Conservation (phyloP, 2,329 filamentous ascomycete genomes). For the Xylariales sp. region DNA sequence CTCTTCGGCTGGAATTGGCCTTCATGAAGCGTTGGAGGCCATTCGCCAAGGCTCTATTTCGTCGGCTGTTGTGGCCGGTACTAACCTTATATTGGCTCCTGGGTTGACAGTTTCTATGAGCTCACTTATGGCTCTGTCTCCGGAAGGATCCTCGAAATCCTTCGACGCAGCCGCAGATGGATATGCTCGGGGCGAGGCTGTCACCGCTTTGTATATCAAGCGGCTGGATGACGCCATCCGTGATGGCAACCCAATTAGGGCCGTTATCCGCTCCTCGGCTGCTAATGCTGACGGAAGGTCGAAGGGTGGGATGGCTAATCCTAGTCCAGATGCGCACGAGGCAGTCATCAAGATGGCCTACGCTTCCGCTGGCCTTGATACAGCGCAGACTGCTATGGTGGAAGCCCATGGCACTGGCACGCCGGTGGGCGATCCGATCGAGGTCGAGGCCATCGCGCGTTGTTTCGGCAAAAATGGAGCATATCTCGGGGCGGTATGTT, state of each 20-base stretch:
- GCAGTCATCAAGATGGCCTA: slow-evolving; percentile 2
- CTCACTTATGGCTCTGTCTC: slow-evolving; percentile 11
- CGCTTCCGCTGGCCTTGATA: background rate
- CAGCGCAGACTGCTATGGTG: slow-evolving; percentile 1
- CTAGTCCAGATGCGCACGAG: slow-evolving; percentile 1
- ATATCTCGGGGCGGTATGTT: slow-evolving; percentile 12
- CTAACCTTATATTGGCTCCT: slow-evolving; percentile 22
- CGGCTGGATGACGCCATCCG: slow-evolving; percentile 31
- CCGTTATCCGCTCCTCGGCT: slow-evolving; percentile 19
- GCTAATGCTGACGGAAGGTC: slow-evolving; percentile 2
- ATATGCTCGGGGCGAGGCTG: slow-evolving; percentile 39
- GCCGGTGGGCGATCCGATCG: slow-evolving; percentile 4
- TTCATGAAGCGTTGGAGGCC: slow-evolving; percentile 28
- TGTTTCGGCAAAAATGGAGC: slow-evolving; percentile 17
- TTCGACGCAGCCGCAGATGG: slow-evolving; percentile 36
- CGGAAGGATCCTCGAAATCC: slow-evolving; percentile 15
- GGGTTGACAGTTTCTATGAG: slow-evolving; percentile 12
- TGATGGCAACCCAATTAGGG: slow-evolving; percentile 32
- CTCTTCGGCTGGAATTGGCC: slow-evolving; percentile 23
- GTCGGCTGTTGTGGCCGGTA: slow-evolving; percentile 23
- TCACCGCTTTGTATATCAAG: slow-evolving; percentile 35
- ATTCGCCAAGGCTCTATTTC: slow-evolving; percentile 18
- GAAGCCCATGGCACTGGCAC: slow-evolving; percentile 7
- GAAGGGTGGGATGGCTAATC: background rate
- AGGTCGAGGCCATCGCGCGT: slow-evolving; percentile 12